Base-by-base conservation (phyloP, 495 filamentous ascomycete genomes). In the Podospora australis region DNA sequence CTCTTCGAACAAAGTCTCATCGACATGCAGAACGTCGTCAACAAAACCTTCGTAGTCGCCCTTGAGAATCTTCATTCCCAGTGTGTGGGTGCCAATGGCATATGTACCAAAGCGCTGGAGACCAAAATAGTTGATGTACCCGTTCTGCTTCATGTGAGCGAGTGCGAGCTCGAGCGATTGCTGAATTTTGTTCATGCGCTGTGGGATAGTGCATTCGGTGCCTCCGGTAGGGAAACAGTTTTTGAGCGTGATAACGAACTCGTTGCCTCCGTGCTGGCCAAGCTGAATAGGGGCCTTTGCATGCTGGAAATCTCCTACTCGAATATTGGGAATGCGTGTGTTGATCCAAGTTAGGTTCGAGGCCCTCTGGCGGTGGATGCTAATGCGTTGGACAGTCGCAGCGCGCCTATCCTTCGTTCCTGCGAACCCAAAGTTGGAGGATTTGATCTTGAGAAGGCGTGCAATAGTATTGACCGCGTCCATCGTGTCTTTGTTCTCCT, bases 401-500 rank as follows among this genome's bases (percentile, higher is more conserved):
- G 84, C 92, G 28, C 92, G 83, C 17, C 87, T 79, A 62, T 98
- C 92, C 68, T 98, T 98, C 43, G 90, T 97, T 6, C 92, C 92
- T 6, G 91, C 90, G 58, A 91, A 92, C 29, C 85, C 76, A 57
- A 96, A 90, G 45, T 68, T 70, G 52, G 82, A 82, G 2, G 80
- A 67, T 41, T 81, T 81, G 56, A 86, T 71, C 53, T 82, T 82
- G 25, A 95, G 58, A 14, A 79, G 71, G 38, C 81, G 79, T 0
- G 81, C 80, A 6, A 97, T 69, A 48, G 81, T 84, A 6, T 77
- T 80, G 22, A 94, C 72, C 0, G 86, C 83, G 52, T 98, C 91
- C 88, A 96, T 95, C 2, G 94, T 98, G 58, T 98, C 94, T 56
- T 89, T 89, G 66, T 98, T 98, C 67, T 97, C 92, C 69, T 98